Percentiles rank a stretch among this genome's conserved stretches.
Conservation (phyloP, 345 rosid species). For the Eucalyptus paniculata region DNA sequence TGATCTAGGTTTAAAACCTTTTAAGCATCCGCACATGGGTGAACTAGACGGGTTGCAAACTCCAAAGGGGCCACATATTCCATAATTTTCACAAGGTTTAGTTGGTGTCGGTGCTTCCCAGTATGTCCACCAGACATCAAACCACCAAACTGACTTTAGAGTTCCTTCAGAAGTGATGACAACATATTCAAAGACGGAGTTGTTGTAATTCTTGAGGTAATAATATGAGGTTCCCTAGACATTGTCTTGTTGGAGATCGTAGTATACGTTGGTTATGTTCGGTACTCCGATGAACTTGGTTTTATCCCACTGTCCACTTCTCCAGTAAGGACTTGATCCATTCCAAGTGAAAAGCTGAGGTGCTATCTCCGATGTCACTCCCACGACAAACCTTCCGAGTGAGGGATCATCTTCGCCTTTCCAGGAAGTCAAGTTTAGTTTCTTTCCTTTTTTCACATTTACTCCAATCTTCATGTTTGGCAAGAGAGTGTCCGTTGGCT, state of each 20-base stretch:
- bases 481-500: constrained; percentile 21
- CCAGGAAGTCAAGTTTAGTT: constrained; percentile 16
- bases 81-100: constrained; percentile 7
- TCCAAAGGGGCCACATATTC: constrained; percentile 12
- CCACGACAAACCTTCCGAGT: constrained; percentile 3
- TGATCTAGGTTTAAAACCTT: constrained; percentile 17
- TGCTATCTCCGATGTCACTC: neutral
- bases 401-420: constrained; percentile 12
- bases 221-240: neutral
- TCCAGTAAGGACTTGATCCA: neutral
- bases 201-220: neutral
- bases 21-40: constrained; percentile 6
- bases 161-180: neutral
- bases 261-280: neutral
- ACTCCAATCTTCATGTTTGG: constrained; percentile 24
- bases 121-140: neutral
- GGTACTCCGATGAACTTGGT: neutral
- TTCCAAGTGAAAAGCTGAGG: constrained; percentile 11
- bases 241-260: neutral
- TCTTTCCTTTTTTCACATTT: neutral
- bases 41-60: neutral
- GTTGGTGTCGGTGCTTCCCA: neutral
- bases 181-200: neutral
- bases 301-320: constrained; percentile 1
- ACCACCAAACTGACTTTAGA: neutral